Evolutionary conservation across 257 asterid species (phyloP), one percentile per base, ranked within the genome.

Genomic region (Ocimum tenuiflorum): DNA sequence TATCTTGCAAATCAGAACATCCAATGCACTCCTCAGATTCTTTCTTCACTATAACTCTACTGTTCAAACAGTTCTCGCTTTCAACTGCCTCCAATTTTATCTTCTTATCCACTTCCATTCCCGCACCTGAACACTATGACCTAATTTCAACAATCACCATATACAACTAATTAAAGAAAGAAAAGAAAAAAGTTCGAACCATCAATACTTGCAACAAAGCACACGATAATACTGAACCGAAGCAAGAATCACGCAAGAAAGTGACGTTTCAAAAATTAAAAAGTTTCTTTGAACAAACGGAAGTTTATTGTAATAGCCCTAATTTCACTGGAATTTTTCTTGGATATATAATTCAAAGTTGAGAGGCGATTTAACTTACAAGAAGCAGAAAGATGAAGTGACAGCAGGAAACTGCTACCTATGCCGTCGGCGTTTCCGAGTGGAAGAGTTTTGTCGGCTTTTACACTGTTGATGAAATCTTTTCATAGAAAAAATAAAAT

Each of bases 1-100:
- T 68, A 56, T 67, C 70, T 67, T 77, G 81, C 60, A 75, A 66
- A 23, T 63, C 73, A n/a, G 58, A 63, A 66, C 87, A 79, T 48
- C 63, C 69, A 43, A 4, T 11, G 63, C 83, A 76, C 51, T 19
- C 58, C 41, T 63, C 71, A 10, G 9, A 39, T 65, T 57, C 74
- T 11, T 38, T 43, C 58, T 72, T 38, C 74, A 48, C 20, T 18
- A 43, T 27, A 8, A 31, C 58, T 36, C 31, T 47, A 41, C 60
- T 47, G 24, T 22, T 13, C 12, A 22, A 31, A 43, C 19, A 17
- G 17, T 41, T 65, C 45, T 48, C 62, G 33, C 31, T 31, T 52
- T 58, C 76, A 35, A 35, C 33, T 53, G 29, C 62, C 52, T 69
- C 59, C 55, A 65, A 74, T 20, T 24, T 27, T 46, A 42, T 14